Base-by-base conservation (phyloP, 495 filamentous ascomycete species). In the Patellaria atrata region DNA sequence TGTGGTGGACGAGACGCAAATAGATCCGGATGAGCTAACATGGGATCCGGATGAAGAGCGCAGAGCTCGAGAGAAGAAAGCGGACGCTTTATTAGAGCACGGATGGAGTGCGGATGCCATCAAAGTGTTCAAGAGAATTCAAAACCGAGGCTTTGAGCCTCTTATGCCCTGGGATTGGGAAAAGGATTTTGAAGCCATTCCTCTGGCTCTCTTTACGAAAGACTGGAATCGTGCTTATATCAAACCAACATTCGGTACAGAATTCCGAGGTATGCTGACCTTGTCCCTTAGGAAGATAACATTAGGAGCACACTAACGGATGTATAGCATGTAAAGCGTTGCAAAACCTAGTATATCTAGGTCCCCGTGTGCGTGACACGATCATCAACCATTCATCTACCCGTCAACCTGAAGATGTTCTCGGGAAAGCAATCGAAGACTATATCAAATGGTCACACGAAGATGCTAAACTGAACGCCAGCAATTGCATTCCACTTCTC, bases 141-240 rank as follows among this genome's bases (percentile, higher is more conserved):
- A 60, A 3, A 65, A 68, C 48, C 67, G 76, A 17, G 71, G 75
- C 3, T 65, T 63, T 19, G 72, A 79, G 54, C 65, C 71, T 4
- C 47, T 78, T 1, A 44, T 80, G 16, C 68, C 68, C 1, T 28
- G 33, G 3, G 46, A 55, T 33, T 82, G 73, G 73, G 45, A 58
- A 23, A 55, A 61, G 29, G 77, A 82, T 42, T 82, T 78, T 44
- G 44, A 46, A 1, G 76, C 65, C 0, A 52, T 80, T 21, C 76
- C 77, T 0, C 56, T 64, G 4, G 53, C 55, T 7, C 47, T 82
- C 1, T 82, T 81, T 49, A 55, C 62, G 12, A 27, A 26, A 6
- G 28, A 44, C 4, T 43, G 50, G 0, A 52, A 68, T 22, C 45
- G 52, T 1, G 47, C 55, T 5, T 55, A 71, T 26, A 67, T 81